phyloP scores from a whole-genome alignment of 2,329 filamentous ascomycete species.

The Ascochyta fabae region DNA sequence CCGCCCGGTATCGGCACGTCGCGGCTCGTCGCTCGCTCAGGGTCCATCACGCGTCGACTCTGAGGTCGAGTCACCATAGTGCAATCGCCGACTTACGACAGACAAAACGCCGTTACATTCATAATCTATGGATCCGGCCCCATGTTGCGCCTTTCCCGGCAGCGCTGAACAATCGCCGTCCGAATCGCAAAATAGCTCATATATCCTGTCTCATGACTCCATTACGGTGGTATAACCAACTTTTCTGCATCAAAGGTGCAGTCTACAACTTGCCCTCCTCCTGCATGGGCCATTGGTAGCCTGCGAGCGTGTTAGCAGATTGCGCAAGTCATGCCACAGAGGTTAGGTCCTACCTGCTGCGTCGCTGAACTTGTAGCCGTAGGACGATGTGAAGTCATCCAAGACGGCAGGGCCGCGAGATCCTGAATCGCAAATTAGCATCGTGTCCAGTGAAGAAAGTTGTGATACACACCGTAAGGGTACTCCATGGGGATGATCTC shows the following conservation, averaged over 20 bases:
- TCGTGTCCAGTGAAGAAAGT: no score
- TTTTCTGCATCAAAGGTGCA: constrained; percentile 19
- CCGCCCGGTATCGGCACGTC: constrained; percentile 4
- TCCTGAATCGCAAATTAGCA: constrained; percentile 60
- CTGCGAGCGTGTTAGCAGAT: constrained; percentile 32
- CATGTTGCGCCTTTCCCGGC: constrained; percentile 10
- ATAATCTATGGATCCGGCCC: constrained; percentile 21
- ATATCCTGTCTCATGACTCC: constrained; percentile 22
- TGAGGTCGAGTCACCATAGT: not conserved
- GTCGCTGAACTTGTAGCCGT: constrained; percentile 98
- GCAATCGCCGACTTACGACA: constrained; percentile 14
- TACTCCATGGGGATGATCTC: constrained; percentile 99
- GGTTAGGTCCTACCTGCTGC: constrained; percentile 68
- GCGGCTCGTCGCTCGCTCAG: constrained; percentile 11
- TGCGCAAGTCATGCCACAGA: constrained; percentile 4
- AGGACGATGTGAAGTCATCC: constrained; percentile 97
- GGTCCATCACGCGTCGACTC: not conserved
- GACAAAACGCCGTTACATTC: constrained; percentile 17
- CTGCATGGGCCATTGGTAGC: constrained; percentile 51
- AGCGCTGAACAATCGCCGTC: constrained; percentile 12
- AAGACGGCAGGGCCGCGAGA: constrained; percentile 95
- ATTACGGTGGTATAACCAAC: constrained; percentile 23
- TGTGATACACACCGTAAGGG: constrained; percentile 79
- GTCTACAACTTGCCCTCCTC: constrained; percentile 45
- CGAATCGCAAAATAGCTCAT: constrained; percentile 15